Evolutionary conservation across 2,329 filamentous ascomycete genomes (phyloP), one percentile per base, ranked within the genome.

Genomic region (Arthrinium phaeospermum): DNA sequence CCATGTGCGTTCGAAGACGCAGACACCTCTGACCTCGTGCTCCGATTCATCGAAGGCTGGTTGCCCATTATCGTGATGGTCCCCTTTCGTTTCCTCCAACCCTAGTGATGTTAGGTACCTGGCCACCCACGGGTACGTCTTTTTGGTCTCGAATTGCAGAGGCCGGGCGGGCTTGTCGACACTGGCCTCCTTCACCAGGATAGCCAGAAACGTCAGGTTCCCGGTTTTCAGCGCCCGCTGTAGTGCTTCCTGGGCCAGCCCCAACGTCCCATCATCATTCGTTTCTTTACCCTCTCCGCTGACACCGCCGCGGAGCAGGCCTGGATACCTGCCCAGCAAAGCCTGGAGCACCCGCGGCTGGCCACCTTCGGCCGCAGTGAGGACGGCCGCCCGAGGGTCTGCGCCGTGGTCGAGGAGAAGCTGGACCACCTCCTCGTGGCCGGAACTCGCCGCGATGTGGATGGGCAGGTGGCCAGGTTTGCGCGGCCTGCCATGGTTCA

Each of bases 341-440:
- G 41, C 12, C 61, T 44, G 41, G 19, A 67, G n/a, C 34, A 67
- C 16, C 13, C 61, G 61, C 12, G 61, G 34, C 10, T 67, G 61
- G 34, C 61, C 16, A 13, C 61, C 61, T 67, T 16, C n/a, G 22
- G 61, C 61, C n/a, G 61, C 61, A 44, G 61, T 19, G 22, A 67
- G 14, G 34, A 37, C 61, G 16, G 30, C 14, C 5, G 41, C 34
- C 45, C 45, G 16, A 24, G 22, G 34, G 22, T 67, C 34, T 44
- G 61, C 61, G 34, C 61, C 61, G 61, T 67, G 61, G 6, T 45
- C 34, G 34, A 67, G 22, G 19, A 67, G 61, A 37, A 67, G 34
- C 34, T 67, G 30, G 61, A 67, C 61, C 34, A 44, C 61, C n/a
- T 67, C 61, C 34, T 67, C 34, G 22, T 67, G 61, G 0, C 61